Conservation (phyloP, 352 stramenopile genomes). For the Phytophthora pluvialis region DNA sequence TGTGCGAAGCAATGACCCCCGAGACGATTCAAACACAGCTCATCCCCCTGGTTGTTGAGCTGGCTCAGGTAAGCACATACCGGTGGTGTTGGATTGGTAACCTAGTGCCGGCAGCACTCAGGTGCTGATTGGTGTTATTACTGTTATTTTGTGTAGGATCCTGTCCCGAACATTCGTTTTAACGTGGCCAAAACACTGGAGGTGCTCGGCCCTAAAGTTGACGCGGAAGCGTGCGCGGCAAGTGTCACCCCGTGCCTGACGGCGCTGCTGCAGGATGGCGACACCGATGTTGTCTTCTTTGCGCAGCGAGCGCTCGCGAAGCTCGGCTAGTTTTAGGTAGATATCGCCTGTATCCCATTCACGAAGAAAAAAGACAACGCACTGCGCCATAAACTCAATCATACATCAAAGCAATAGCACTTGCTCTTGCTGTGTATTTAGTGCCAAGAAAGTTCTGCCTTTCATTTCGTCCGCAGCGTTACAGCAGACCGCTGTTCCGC, state of each 20-base stretch:
- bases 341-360: slow-evolving; percentile 39
- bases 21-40: slow-evolving; percentile 87
- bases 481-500: not conserved
- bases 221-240: slow-evolving; percentile 56
- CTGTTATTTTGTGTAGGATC: slow-evolving; percentile 57
- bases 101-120: not conserved
- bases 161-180: slow-evolving; percentile 99
- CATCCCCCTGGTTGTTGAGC: slow-evolving; percentile 92
- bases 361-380: slow-evolving; percentile 20
- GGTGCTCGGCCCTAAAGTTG: slow-evolving; percentile 82
- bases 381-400: slow-evolving; percentile 35
- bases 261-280: slow-evolving; percentile 88
- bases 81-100: not conserved
- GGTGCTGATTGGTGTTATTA: slow-evolving; percentile 8
- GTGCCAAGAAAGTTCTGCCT: not conserved
- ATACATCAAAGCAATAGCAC: slow-evolving; percentile 33
- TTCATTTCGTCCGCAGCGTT: not conserved
- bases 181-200: slow-evolving; percentile 98
- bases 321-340: slow-evolving; percentile 57
- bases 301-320: slow-evolving; percentile 76
- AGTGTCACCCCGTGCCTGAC: slow-evolving; percentile 89
- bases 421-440: slow-evolving; percentile 14
- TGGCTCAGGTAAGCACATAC: slow-evolving; percentile 78
- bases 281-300: slow-evolving; percentile 96
- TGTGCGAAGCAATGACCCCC: slow-evolving; percentile 77